These are phyloP conservation scores for Atkinsonella texensis DNA, from an alignment of 2,329 filamentous ascomycete species.

Conservation along the genomic window DNA sequence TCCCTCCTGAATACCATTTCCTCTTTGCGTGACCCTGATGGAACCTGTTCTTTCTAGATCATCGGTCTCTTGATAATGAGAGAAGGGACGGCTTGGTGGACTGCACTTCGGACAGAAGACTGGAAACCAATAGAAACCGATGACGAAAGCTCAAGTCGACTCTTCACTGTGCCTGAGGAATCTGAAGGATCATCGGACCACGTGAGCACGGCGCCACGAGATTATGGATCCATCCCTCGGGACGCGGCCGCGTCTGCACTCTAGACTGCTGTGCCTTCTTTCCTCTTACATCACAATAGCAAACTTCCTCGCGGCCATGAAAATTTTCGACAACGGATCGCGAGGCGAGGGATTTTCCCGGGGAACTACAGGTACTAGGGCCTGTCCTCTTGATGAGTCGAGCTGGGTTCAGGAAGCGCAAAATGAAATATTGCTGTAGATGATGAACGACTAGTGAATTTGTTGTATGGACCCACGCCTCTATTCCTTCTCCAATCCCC, in stretches of 20 bases:
- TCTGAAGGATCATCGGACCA: slow-evolving; percentile 13
- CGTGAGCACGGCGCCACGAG: slow-evolving; percentile 5
- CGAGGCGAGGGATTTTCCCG: no score
- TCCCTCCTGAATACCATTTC: not conserved
- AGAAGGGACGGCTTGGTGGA: slow-evolving; percentile 20
- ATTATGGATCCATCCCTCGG: slow-evolving; percentile 11
- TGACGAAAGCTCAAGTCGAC: slow-evolving; percentile 12
- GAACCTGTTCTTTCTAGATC: slow-evolving; percentile 12
- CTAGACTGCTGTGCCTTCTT: not conserved
- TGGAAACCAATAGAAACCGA: slow-evolving; percentile 8
- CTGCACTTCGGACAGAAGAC: slow-evolving; percentile 11
- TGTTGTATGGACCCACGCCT: not conserved
- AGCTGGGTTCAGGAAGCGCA: no score
- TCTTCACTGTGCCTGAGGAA: slow-evolving; percentile 18
- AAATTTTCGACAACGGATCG: not conserved
- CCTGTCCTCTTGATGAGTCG: no score
- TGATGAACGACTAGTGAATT: not conserved
- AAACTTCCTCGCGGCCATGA: not conserved
- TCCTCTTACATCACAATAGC: no score
- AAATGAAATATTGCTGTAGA: not conserved
- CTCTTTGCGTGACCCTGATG: not conserved
- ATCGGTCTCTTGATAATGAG: slow-evolving; percentile 19
- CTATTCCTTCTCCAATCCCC: not conserved
- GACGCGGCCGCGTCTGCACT: not conserved
- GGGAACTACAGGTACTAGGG: no score